Percentiles rank a stretch among this genome's conserved stretches.
phyloP scores from a whole-genome alignment of 2,329 filamentous ascomycete genomes.

The Talaromyces sp. region DNA sequence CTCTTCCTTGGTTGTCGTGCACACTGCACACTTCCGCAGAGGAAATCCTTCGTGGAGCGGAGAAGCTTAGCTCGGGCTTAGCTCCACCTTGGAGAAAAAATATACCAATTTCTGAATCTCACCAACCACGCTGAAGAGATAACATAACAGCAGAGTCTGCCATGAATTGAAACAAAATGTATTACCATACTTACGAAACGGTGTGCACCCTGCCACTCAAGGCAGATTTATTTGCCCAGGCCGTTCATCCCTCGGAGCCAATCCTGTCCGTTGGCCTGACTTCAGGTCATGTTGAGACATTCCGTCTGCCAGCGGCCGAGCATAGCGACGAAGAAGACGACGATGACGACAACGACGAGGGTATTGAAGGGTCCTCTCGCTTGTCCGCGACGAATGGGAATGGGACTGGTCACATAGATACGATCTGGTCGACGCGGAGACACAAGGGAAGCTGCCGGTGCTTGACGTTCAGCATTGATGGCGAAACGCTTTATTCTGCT shows the following conservation, averaged over 20 bases:
- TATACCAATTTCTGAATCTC: not conserved
- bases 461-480: conserved; percentile 74
- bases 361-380: conserved; percentile 28
- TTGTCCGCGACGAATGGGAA: conserved; percentile 37
- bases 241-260: conserved; percentile 77
- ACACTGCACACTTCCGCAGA: not conserved
- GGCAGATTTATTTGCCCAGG: conserved; percentile 83
- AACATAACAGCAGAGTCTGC: not conserved
- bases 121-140: not conserved
- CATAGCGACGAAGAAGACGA: conserved; percentile 50
- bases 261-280: conserved; percentile 82
- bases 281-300: conserved; percentile 80
- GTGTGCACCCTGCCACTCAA: conserved; percentile 83
- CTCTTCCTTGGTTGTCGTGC: not conserved
- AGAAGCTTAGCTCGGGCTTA: conserved; percentile 7
- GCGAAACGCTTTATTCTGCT: conserved; percentile 59
- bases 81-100: conserved; percentile 10
- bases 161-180: conserved; percentile 3
- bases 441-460: conserved; percentile 93
- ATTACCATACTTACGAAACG: conserved; percentile 55
- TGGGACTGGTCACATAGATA: conserved; percentile 74
- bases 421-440: conserved; percentile 77
- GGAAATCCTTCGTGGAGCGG: not conserved
- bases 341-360: conserved; percentile 51
- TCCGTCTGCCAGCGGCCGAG: conserved; percentile 63